These are phyloP conservation scores for Tolypocladium pustulatum DNA, from an alignment of 2,329 filamentous ascomycete species.

Conservation along the genomic window DNA sequence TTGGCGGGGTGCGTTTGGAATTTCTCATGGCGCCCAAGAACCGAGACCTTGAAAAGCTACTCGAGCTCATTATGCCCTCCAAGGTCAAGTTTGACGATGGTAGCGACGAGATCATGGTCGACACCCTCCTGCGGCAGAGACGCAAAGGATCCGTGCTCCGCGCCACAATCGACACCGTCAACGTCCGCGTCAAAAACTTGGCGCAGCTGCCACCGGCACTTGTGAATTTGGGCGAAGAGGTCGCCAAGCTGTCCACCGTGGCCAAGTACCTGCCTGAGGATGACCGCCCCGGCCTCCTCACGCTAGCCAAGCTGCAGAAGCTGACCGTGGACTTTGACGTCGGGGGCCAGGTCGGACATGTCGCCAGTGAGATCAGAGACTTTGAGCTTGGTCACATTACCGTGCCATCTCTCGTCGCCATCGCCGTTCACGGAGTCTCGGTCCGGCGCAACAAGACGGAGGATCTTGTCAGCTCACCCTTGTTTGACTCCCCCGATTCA, in stretches of 20 bases:
- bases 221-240: conserved; percentile 62
- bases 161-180: conserved; percentile 53
- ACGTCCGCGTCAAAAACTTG: conserved; percentile 51
- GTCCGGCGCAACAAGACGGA: conserved; percentile 57
- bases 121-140: conserved; percentile 78
- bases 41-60: conserved; percentile 67
- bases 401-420: conserved; percentile 69
- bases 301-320: conserved; percentile 56
- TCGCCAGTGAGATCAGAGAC: conserved; percentile 47
- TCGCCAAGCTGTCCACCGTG: conserved; percentile 74
- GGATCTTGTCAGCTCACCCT: conserved; percentile 53
- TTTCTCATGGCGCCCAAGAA: conserved; percentile 66
- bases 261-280: conserved; percentile 94
- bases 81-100: conserved; percentile 78
- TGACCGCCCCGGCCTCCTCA: conserved; percentile 80
- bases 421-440: conserved; percentile 56
- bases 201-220: conserved; percentile 53
- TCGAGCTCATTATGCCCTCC: conserved; percentile 83
- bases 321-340: conserved; percentile 52
- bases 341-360: conserved; percentile 56
- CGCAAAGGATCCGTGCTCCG: conserved; percentile 77
- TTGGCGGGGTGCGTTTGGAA: conserved; percentile 60
- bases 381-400: conserved; percentile 73
- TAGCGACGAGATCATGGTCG: conserved; percentile 89
- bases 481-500: conserved; percentile 14